Evolutionary conservation across 2,329 filamentous ascomycete genomes (phyloP), one percentile per base, ranked within the genome.

Genomic region (Thyridium curvatum): DNA sequence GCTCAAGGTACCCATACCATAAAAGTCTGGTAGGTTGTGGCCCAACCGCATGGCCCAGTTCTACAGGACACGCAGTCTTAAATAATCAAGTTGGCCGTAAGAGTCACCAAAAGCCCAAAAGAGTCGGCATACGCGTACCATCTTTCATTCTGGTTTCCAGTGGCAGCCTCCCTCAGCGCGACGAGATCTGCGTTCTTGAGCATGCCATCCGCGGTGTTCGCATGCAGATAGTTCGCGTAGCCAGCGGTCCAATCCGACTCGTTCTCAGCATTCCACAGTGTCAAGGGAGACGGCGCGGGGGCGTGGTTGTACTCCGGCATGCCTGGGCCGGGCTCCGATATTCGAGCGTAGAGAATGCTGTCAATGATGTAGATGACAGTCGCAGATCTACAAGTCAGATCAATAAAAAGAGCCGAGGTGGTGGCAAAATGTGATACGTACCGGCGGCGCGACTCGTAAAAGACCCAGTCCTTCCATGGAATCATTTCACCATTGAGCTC

Each of bases 111-210:
- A 13, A 37, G 17, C 26, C 39, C 39, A 37, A 41, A 41, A 18
- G 39, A 41, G 34, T 41, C 39, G 30, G 39, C 39, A 18, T 41
- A 41, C n/a, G 39, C 34, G 33, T 41, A 41, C 39, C 39, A 41
- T 18, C 39, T 36, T 26, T 37, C 34, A 26, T 41, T 28, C 30
- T 41, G 29, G 18, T 41, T 16, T 18, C 34, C 39, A n/a, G n/a
- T n/a, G 26, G 29, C 34, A 13, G 34, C 31, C 18, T 37, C 34
- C 39, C 37, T 41, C 39, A 41, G 21, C 28, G 28, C 39, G 18
- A 32, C 35, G 17, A 41, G 39, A 30, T 41, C 39, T 31, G 34
- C n/a, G 34, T 41, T 41, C 30, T 32, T 36, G 18, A 41, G 39
- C 39, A 41, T 33, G n/a, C 39, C 39, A 18, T 41, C 30, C 39